Evolutionary conservation across 768 basidiomycete species (phyloP).

Genomic region (Mycena floridula): DNA sequence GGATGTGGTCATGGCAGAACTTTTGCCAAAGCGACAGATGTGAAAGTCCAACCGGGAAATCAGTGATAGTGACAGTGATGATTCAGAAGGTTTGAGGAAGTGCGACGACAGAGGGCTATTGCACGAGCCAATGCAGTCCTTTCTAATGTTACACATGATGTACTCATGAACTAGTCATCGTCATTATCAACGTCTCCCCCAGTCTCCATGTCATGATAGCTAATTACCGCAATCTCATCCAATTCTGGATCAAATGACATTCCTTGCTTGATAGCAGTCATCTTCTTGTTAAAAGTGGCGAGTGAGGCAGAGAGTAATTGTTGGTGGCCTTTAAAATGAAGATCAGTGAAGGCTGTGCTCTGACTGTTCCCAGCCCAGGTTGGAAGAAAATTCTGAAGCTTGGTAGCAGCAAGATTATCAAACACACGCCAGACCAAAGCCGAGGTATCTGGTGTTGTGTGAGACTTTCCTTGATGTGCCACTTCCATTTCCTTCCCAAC

Average conservation of each 20-base stretch:
- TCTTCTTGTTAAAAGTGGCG: conserved; percentile 27
- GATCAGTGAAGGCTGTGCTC: conserved; percentile 11
- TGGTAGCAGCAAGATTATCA: conserved; percentile 1
- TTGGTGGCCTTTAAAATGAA: conserved; percentile 9
- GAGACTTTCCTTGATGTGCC: conserved; percentile 19
- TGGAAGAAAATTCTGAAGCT: conserved; percentile 8
- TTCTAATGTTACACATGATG: background rate
- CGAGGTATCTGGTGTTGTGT: conserved; percentile 14
- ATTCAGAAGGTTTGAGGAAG: too few species aligned
- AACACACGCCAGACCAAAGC: conserved; percentile 16
- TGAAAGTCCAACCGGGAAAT: too few species aligned
- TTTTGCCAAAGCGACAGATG: too few species aligned
- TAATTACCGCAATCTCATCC: background rate
- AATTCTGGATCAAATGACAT: background rate
- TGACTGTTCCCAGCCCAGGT: background rate
- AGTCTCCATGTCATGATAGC: background rate
- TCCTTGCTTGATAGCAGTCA: conserved; percentile 7
- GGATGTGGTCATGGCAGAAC: too few species aligned
- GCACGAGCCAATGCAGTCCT: too few species aligned
- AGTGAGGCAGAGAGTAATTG: conserved; percentile 20
- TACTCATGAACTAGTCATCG: background rate
- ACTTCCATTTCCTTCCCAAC: conserved; percentile 15
- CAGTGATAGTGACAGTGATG: too few species aligned
- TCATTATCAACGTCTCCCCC: background rate
- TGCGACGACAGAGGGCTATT: too few species aligned